A percentile compares a stretch with the other conserved stretches of the same genome.
Conservation (phyloP, 2,329 filamentous ascomycete genomes). For the Colletotrichum truncatum region DNA sequence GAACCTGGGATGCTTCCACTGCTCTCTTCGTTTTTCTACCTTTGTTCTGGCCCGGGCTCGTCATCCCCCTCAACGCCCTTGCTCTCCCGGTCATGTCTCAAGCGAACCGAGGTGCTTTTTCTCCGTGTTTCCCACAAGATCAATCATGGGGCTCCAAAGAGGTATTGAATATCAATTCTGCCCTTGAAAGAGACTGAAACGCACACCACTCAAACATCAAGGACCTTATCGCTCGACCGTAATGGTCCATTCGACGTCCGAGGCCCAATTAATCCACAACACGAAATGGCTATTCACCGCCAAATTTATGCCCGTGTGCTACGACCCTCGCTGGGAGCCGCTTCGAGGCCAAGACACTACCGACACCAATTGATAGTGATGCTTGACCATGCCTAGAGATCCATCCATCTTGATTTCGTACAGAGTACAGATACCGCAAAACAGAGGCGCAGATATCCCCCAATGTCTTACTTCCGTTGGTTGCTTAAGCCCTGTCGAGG, state of each 20-base stretch:
- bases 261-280: slow-evolving; percentile 24
- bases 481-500: too few species aligned
- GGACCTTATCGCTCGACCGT: not conserved
- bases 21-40: not conserved
- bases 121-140: not conserved
- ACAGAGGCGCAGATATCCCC: too few species aligned
- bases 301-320: not conserved
- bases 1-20: not conserved
- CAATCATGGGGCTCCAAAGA: not conserved
- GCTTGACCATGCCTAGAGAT: not conserved
- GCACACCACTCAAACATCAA: not conserved
- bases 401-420: not conserved
- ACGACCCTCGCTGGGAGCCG: not conserved
- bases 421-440: not conserved
- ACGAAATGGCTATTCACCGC: not conserved
- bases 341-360: not conserved
- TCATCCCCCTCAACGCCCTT: not conserved
- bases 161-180: not conserved
- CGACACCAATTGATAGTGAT: not conserved
- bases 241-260: slow-evolving; percentile 10
- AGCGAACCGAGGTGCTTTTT: not conserved
- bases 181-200: slow-evolving; percentile 15
- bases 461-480: too few species aligned
- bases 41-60: not conserved
- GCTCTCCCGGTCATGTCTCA: not conserved